Evolutionary conservation across 2,329 filamentous ascomycete species (phyloP), one percentile per base, ranked within the genome.

Genomic region (Neonectria sp.): DNA sequence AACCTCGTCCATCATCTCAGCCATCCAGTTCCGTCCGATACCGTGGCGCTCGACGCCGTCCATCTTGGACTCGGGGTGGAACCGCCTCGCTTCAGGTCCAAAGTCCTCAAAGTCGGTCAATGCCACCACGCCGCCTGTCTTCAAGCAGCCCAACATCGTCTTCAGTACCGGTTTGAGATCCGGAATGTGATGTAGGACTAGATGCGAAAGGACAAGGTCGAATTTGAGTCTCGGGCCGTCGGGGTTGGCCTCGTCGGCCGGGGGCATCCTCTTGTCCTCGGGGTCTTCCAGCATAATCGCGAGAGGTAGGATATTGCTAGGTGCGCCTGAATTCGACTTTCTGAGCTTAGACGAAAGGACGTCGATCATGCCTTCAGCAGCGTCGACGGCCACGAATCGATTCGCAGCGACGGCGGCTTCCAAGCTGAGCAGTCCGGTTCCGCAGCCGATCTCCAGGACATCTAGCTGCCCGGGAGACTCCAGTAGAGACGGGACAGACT

Each of bases 61-160:
- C 81, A 88, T 83, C 76, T 87, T 88, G 25, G 72, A 72, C 70
- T 82, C 78, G 0, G 87, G 83, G 76, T 90, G 88, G 71, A 89
- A 90, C 55, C 76, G 77, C 35, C 83, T 79, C 2, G 86, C 85
- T 49, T 84, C 84, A 0, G 83, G 82, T 0, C 88, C 88, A 73
- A 85, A 86, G 68, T 89, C 84, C 73, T 90, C 86, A 73, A 86
- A 90, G 71, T 90, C 88, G 2, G 87, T 90, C 70, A 90, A 75
- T 2, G 85, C 85, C 1, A 89, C 79, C 58, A 76, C 71, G 0
- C 86, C 88, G 0, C 86, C 86, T 0, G 80, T 75, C 60, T 79
- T 82, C 49, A 90, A 76, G 45, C 84, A 85, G 6, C 80, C 84
- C 29, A 81, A 76, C 75, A 89, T 81, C 2, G 84, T 86, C 5